Evolutionary conservation across 2,329 filamentous ascomycete genomes (phyloP), one percentile per base, ranked within the genome.

Genomic region (Ascochyta rabiei): DNA sequence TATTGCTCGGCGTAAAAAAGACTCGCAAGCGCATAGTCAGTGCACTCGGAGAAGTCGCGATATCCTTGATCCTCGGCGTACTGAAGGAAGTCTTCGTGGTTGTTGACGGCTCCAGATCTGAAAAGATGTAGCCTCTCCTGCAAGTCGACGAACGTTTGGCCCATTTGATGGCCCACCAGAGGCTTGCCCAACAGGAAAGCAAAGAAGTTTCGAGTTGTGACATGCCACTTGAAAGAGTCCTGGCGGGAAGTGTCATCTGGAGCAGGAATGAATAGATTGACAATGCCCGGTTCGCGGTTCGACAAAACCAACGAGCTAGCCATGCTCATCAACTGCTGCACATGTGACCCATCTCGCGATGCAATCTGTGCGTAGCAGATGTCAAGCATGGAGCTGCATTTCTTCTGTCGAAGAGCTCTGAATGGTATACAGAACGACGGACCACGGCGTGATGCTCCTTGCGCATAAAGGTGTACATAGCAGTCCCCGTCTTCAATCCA

Each of bases 61-160:
- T 93, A 93, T 13, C 89, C 89, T 69, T 89, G 83, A 48, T 84
- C 80, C 39, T 90, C 84, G 38, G 89, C 80, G 67, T 90, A 95
- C 18, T 77, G 76, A 45, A 89, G 74, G 47, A 92, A 77, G 51
- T 88, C 88, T 16, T 79, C 71, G 8, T 84, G 75, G 59, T 89
- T 88, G 61, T 87, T 81, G 24, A 79, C 78, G 2, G 78, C 77
- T 8, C 64, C 61, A 2, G 79, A 76, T 28, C 89, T 81, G 63
- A 86, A 89, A 37, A 87, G 79, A 34, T 84, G 77, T 78, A 93
- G 83, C 57, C 84, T 85, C 53, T 85, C 81, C 61, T 89, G 77
- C n/a, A 93, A 78, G 21, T 81, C 80, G 13, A 88, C 81, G 9
- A 93, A 75, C 0, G 89, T 82, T 18, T 75, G 75, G 1, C 89